phyloP scores from a whole-genome alignment of 768 basidiomycete species.

The Mycena epipterygia region DNA sequence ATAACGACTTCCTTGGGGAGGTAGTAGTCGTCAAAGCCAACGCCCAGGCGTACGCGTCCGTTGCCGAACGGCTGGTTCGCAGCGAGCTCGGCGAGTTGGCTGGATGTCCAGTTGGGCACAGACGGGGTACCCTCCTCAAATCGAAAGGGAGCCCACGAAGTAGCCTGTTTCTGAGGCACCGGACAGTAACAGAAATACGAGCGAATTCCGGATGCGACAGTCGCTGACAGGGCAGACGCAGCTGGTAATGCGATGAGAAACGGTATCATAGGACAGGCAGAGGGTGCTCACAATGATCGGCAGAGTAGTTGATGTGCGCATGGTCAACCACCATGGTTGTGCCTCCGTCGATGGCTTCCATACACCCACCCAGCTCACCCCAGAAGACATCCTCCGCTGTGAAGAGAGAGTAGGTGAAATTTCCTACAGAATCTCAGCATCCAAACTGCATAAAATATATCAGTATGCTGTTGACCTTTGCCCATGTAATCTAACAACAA shows the following conservation, averaged over 20 bases:
- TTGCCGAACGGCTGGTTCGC: conserved; percentile 30
- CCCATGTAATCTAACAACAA: conserved; percentile 27
- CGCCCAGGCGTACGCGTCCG: conserved; percentile 30
- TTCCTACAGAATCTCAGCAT: conserved; percentile 6
- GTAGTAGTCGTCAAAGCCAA: conserved; percentile 27
- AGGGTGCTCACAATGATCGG: conserved; percentile 22
- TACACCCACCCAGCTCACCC: conserved; percentile 30
- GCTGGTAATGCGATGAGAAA: neutral
- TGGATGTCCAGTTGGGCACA: conserved; percentile 15
- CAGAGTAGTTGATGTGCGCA: conserved; percentile 28
- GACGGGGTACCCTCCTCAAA: neutral
- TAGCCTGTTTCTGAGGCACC: neutral
- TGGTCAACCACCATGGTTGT: conserved; percentile 32
- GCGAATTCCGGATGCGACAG: conserved; percentile 29
- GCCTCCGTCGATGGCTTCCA: conserved; percentile 31
- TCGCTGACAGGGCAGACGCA: conserved; percentile 21
- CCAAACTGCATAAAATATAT: too few species aligned
- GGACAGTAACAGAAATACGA: conserved; percentile 30
- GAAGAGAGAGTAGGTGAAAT: conserved; percentile 4
- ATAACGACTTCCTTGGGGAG: conserved; percentile 25
- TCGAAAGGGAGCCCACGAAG: conserved; percentile 24
- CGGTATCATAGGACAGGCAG: neutral
- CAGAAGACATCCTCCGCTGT: conserved; percentile 31
- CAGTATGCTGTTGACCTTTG: conserved; percentile 3
- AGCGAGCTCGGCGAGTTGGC: conserved; percentile 27